phyloP scores from a whole-genome alignment of 306 rosid genomes.

The Ochetophila trinervis region DNA sequence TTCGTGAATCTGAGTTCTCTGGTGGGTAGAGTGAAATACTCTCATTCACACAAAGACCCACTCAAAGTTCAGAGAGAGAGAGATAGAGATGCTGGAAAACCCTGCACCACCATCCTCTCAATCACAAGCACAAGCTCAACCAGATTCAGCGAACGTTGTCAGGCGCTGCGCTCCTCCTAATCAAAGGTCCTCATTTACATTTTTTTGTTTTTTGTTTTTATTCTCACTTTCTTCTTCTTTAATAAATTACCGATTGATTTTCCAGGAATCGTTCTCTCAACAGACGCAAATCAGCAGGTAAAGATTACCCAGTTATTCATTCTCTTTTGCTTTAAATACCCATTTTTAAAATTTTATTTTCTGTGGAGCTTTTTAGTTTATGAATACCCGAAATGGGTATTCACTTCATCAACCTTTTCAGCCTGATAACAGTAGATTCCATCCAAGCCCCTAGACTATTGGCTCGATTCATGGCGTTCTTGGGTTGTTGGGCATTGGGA shows the following conservation, averaged over 20 bases:
- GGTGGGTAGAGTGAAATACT: conserved; percentile 6
- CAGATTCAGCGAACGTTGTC: conserved; percentile 28
- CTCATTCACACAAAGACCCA: neutral
- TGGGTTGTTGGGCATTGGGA: too few species aligned
- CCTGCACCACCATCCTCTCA: conserved; percentile 20
- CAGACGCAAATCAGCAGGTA: conserved; percentile 73
- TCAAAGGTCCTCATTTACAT: conserved; percentile 36
- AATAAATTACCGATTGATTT: neutral
- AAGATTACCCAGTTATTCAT: conserved; percentile 1
- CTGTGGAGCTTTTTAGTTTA: neutral
- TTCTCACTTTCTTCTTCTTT: neutral
- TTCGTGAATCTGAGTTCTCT: neutral
- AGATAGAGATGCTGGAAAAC: conserved; percentile 47
- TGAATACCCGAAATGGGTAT: too few species aligned
- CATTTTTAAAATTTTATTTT: neutral
- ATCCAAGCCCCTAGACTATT: too few species aligned
- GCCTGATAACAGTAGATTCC: too few species aligned
- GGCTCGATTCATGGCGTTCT: too few species aligned
- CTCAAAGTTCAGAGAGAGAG: neutral
- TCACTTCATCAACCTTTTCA: too few species aligned
- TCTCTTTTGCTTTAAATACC: neutral
- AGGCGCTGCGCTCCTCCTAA: conserved; percentile 72
- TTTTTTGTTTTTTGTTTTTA: neutral
- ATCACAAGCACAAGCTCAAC: neutral
- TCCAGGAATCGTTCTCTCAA: conserved; percentile 53